Percentiles rank a stretch among this genome's conserved stretches.
These are phyloP conservation scores for Arctostaphylos glauca DNA, from an alignment of 148 eudicot genomes.

Conservation along the genomic window DNA sequence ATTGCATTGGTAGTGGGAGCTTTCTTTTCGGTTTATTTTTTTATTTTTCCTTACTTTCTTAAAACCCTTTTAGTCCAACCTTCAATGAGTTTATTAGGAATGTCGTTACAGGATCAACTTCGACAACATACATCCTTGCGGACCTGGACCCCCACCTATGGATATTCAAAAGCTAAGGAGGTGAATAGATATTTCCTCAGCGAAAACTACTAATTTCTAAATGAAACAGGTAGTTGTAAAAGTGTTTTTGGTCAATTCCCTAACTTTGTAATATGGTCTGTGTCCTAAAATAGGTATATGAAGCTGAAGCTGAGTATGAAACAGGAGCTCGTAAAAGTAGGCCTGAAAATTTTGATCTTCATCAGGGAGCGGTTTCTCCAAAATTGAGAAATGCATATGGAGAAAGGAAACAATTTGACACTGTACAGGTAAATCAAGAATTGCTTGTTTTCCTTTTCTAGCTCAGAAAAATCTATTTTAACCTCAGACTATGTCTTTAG, in stretches of 20 bases:
- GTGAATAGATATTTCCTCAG: background rate
- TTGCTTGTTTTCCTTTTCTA: background rate
- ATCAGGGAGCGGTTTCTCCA: slow-evolving; percentile 1
- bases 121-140: slow-evolving; percentile 16
- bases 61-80: background rate
- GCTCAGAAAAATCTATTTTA: background rate
- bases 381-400: background rate
- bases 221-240: background rate
- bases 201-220: background rate
- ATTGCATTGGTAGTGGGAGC: background rate
- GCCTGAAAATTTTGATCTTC: slow-evolving; percentile 6
- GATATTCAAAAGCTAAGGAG: slow-evolving; percentile 8
- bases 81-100: background rate
- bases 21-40: background rate
- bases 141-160: slow-evolving; percentile 4
- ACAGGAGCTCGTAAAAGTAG: background rate
- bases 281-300: slow-evolving; percentile 5
- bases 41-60: background rate
- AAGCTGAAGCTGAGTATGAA: slow-evolving; percentile 14
- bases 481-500: background rate
- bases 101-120: slow-evolving; percentile 22
- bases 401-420: background rate
- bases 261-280: background rate
- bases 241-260: background rate
- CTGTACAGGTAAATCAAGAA: slow-evolving; percentile 1